Evolutionary conservation across 2,329 filamentous ascomycete species (phyloP).

Genomic region (Cytospora leucostoma): DNA sequence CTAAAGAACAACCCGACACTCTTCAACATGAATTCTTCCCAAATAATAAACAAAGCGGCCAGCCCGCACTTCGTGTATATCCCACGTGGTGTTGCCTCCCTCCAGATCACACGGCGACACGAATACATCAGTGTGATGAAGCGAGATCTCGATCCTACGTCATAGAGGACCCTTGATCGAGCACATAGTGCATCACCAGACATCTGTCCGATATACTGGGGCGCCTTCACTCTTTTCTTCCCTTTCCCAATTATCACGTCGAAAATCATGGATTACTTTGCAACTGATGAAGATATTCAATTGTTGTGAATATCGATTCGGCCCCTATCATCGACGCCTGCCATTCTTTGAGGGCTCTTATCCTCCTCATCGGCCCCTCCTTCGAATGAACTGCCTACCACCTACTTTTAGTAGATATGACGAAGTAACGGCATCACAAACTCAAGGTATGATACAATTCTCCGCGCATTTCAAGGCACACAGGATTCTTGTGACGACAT

Average conservation of each 20-base stretch:
- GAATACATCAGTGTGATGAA: too few relatives aligned
- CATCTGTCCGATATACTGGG: background rate
- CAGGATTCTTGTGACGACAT: constrained; percentile 14
- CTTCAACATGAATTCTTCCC: too few relatives aligned
- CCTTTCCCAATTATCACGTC: background rate
- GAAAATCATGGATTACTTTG: background rate
- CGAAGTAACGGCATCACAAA: constrained; percentile 11
- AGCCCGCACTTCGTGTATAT: too few relatives aligned
- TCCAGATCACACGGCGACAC: too few relatives aligned
- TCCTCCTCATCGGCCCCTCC: background rate
- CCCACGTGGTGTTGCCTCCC: too few relatives aligned
- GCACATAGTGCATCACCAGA: background rate
- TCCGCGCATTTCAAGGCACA: constrained; percentile 1
- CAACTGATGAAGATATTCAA: background rate
- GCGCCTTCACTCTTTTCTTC: background rate
- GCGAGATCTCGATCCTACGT: too few relatives aligned
- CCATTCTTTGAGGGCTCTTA: background rate
- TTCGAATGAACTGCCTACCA: background rate
- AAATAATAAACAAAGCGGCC: too few relatives aligned
- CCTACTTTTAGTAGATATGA: constrained; percentile 9
- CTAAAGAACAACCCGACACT: too few relatives aligned
- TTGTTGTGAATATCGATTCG: background rate
- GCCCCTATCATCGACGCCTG: background rate
- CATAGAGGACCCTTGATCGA: background rate
- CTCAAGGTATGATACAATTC: background rate